Percentiles rank a stretch among this genome's conserved stretches.
These are phyloP conservation scores for Rutstroemia sp. DNA, from an alignment of 2,329 filamentous ascomycete genomes.

Conservation along the genomic window DNA sequence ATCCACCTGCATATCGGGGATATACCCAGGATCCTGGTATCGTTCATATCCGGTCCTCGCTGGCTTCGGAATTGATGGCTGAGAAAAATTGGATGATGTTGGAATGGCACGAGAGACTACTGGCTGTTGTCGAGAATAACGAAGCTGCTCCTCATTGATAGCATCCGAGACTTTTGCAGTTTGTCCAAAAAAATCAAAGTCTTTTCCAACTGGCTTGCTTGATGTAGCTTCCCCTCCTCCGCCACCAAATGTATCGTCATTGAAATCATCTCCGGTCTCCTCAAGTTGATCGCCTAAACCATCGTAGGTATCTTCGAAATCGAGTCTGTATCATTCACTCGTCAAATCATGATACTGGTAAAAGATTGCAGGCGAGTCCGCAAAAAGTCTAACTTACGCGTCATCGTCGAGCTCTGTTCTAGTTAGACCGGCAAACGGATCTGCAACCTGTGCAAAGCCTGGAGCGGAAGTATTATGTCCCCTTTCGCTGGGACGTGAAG, in stretches of 20 bases:
- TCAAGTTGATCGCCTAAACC: conserved; percentile 85
- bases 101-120: conserved; percentile 40
- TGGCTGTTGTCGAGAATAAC: conserved; percentile 70
- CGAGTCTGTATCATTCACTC: conserved; percentile 42
- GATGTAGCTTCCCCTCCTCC: conserved; percentile 36
- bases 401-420: conserved; percentile 52
- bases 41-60: conserved; percentile 82
- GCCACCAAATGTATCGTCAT: conserved; percentile 86
- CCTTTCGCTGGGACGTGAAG: conserved; percentile 48
- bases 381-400: conserved; percentile 24
- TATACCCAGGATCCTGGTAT: conserved; percentile 75
- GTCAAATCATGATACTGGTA: neutral
- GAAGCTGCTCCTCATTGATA: conserved; percentile 84
- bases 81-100: conserved; percentile 32
- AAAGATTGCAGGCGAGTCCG: too few relatives aligned
- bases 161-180: conserved; percentile 81
- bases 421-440: conserved; percentile 82
- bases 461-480: conserved; percentile 61
- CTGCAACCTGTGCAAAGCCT: conserved; percentile 75
- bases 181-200: conserved; percentile 95
- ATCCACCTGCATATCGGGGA: conserved; percentile 87
- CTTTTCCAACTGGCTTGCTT: conserved; percentile 63
- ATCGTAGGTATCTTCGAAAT: conserved; percentile 98
- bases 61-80: conserved; percentile 45
- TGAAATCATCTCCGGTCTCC: conserved; percentile 88